Base-by-base conservation (phyloP, 306 rosid genomes). In the Rubus parviflorus region DNA sequence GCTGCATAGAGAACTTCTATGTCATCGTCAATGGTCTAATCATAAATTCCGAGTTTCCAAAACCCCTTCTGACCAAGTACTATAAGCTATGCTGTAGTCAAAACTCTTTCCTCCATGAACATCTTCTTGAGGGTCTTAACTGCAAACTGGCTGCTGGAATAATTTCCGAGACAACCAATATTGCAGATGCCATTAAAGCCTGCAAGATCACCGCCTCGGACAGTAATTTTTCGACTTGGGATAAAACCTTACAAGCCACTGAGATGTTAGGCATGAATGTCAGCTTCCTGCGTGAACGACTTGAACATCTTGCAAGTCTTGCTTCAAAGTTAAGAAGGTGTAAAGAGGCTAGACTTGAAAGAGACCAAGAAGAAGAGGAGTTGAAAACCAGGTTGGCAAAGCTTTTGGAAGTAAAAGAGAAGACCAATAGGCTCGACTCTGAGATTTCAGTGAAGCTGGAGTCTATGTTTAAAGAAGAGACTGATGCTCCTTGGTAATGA, bases 161-260 rank as follows among this genome's bases (percentile, higher is more conserved):
- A 8, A 86, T 88, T 38, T 43, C 71, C 7, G 87, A 88, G 75
- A 86, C 83, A 22, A 70, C 75, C 42, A 80, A 76, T 20, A 80
- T 86, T 69, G 87, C 87, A 17, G 85, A 82, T 75, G 92, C 84
- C 84, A 82, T 88, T 78, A 82, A 51, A 78, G 84, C 67, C 42
- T 38, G 87, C 88, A 84, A 82, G 62, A 42, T 82, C 16, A 60
- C 60, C 35, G 67, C 69, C 42, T 40, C 85, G 37, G 19, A 51
- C 15, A 82, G 74, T 2, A 45, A 73, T 48, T 74, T 78, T n/a
- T 52, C 13, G 0, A 58, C 62, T 13, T 86, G 87, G 90, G 75
- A 68, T 51, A 80, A 73, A 71, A 86, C 85, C 37, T 46, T 86
- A 72, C 70, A 74, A 6, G 81, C 85, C 69, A 73, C 80, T 19